Evolutionary conservation across 1,139 yeast genomes (phyloP), one percentile per base, ranked within the genome.

Genomic region (Kodamaea plutei): DNA sequence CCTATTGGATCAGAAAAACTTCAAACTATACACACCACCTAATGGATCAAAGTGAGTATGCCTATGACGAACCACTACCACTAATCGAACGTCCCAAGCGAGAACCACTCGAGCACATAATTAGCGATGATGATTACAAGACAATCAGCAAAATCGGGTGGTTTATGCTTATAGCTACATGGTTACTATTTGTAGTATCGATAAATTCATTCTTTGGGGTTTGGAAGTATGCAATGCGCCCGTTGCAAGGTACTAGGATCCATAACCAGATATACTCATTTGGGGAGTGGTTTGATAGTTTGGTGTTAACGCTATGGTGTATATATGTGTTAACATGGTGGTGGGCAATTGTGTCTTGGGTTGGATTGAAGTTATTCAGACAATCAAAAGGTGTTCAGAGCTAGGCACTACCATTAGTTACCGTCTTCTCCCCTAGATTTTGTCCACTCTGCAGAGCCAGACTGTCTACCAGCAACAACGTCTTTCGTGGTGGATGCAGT

Each of bases 381-480:
- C 91, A 83, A 49, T 80, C 89, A 19, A 79, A 79, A 45, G 87
- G 87, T 1, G 50, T 56, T 8, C 57, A 48, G 18, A 30, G 23
- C 30, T 22, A 15, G 10, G 10, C 15, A 15, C 22, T 19, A 7
- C 20, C 13, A 50, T 16, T 36, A n/a, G n/a, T 36, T n/a, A 4
- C 95, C 95, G 38, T 64, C 75, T 53, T 88, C 97, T 1, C 95
- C 95, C 44, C 97, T 66, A 1, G 68, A 44, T 12, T 58, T 52
- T 1, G 83, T 82, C 96, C 96, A 88, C 30, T 69, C 83, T 0
- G 67, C 71, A 3, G 76, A 67, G 0, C 96, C 97, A 23, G 88
- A 78, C 52, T 84, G 82, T 35, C 96, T 62, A 3, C 83, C 83
- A 1, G 42, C 74, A 51, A 48, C 25, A 51, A 48, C 25, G 6